These are phyloP conservation scores for Chlorella sp. DNA, from an alignment of 139 green algal genomes.

Conservation along the genomic window DNA sequence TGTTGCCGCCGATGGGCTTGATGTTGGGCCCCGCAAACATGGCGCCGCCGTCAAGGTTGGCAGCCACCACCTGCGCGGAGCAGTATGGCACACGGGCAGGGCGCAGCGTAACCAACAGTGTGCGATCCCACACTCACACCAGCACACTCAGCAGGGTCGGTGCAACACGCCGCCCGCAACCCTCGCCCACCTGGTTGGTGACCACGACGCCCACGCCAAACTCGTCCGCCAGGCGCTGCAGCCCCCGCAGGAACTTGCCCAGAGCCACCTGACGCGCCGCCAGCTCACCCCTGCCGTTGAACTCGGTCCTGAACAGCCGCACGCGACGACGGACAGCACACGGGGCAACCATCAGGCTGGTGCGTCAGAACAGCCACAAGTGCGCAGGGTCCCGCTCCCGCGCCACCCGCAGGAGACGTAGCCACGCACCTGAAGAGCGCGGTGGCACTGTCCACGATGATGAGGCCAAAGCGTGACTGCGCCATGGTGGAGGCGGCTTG, in stretches of 20 bases:
- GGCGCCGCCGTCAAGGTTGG: slow-evolving; percentile 79
- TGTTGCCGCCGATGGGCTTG: slow-evolving; percentile 99
- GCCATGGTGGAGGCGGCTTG: slow-evolving; percentile 91
- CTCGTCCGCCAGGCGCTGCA: slow-evolving; percentile 91
- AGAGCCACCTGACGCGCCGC: slow-evolving; percentile 76
- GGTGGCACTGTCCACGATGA: slow-evolving; percentile 96
- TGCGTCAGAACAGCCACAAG: too few species aligned
- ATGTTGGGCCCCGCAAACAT: slow-evolving; percentile 82
- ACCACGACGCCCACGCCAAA: slow-evolving; percentile 94
- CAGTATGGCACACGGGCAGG: background rate
- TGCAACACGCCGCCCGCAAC: background rate
- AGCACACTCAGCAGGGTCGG: background rate
- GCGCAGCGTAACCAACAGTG: background rate
- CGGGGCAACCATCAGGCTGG: too few species aligned
- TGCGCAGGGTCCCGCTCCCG: too few species aligned
- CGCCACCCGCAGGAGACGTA: too few species aligned
- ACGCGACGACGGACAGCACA: too few species aligned
- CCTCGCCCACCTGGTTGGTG: slow-evolving; percentile 84
- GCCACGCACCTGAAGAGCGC: slow-evolving; percentile 59
- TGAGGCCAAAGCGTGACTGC: slow-evolving; percentile 84
- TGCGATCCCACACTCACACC: background rate
- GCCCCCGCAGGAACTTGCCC: slow-evolving; percentile 79
- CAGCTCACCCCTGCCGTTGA: slow-evolving; percentile 85
- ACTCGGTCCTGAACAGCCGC: slow-evolving; percentile 76
- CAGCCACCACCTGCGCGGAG: slow-evolving; percentile 64